Evolutionary conservation across 2,329 filamentous ascomycete genomes (phyloP), one percentile per base, ranked within the genome.

Genomic region (Verticillium klebahnii): DNA sequence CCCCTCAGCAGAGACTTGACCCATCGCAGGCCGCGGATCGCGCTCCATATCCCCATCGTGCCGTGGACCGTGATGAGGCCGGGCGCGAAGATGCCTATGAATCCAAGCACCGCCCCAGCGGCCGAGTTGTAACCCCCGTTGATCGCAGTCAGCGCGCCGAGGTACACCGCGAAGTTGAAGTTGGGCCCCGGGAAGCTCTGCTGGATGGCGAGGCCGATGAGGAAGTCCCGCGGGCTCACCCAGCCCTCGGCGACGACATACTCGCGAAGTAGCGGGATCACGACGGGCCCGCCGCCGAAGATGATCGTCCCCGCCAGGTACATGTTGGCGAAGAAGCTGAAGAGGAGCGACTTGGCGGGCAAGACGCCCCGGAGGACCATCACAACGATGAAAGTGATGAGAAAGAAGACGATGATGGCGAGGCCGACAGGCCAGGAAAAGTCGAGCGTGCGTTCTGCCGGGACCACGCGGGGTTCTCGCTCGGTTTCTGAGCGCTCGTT

Each of bases 251-350:
- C 79, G 0, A 91, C 89, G 37, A 91, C 77, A 66, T 85, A 85
- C 63, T 86, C 81, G 19, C 85, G 78, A 1, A 89, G 76, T 0
- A 89, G 78, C 0, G 87, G 86, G 55, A 89, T 88, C 0, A 89
- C 86, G 0, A 89, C 86, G 0, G 86, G 86, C 0, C 86, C 86
- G 2, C 86, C 86, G 5, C 86, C 86, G 58, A 88, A 85, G 65
- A 87, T 88, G 62, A 88, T 83, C 1, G 89, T 92, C 0, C 89
- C 89, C 0, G 89, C 89, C 0, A 92, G 84, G 68, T 89, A 91
- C 74, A 92, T 83, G 71, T 90, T 92, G 5, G 87, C 80, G 67
- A 92, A 92, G 29, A 92, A 80, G 57, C 82, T 78, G 66, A 86
- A 85, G 0, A 81, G 72, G 8, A 52, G 45, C 0, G 84, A 78